Percentiles rank a stretch among this genome's conserved stretches.
phyloP scores from a whole-genome alignment of 257 asterid genomes.

The Scutellaria barbata region DNA sequence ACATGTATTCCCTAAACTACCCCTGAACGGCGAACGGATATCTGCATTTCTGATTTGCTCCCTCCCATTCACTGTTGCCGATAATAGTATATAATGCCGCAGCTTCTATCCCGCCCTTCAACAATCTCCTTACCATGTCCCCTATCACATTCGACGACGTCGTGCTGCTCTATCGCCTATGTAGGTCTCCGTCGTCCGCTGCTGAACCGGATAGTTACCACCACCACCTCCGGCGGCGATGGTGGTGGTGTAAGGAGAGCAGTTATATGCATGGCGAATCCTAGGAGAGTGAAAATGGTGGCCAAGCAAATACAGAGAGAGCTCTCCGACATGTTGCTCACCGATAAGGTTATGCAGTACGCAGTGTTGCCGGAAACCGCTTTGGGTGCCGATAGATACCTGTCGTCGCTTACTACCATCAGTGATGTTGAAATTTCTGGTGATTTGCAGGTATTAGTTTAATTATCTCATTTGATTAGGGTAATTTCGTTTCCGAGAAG shows the following conservation, averaged over 20 bases:
- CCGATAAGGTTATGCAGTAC: slow-evolving; percentile 85
- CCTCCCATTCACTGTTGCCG: slow-evolving; percentile 25
- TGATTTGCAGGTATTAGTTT: slow-evolving; percentile 77
- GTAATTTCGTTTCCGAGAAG: slow-evolving; percentile 9
- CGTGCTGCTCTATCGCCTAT: slow-evolving; percentile 37
- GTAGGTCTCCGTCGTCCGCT: slow-evolving; percentile 37
- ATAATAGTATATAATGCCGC: slow-evolving; percentile 58
- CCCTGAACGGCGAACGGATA: slow-evolving; percentile 38
- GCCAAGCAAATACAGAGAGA: slow-evolving; percentile 94
- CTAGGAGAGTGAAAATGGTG: slow-evolving; percentile 96
- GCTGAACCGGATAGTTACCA: slow-evolving; percentile 32
- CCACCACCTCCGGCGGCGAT: slow-evolving; percentile 20
- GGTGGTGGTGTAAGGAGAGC: slow-evolving; percentile 27
- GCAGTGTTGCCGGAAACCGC: slow-evolving; percentile 98
- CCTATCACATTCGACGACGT: slow-evolving; percentile 36
- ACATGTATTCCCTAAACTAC: slow-evolving; percentile 37
- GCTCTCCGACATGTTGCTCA: slow-evolving; percentile 85
- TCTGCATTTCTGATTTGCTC: slow-evolving; percentile 33
- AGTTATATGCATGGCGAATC: slow-evolving; percentile 86
- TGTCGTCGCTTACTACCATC: slow-evolving; percentile 89
- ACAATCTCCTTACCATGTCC: slow-evolving; percentile 42
- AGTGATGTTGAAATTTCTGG: slow-evolving; percentile 93
- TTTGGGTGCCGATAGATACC: slow-evolving; percentile 91
- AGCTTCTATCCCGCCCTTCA: slow-evolving; percentile 49
- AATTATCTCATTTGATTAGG: neutral